Evolutionary conservation across 371 early-diverging fungal species (phyloP), one percentile per base, ranked within the genome.

Genomic region (Parasitella parasitica): DNA sequence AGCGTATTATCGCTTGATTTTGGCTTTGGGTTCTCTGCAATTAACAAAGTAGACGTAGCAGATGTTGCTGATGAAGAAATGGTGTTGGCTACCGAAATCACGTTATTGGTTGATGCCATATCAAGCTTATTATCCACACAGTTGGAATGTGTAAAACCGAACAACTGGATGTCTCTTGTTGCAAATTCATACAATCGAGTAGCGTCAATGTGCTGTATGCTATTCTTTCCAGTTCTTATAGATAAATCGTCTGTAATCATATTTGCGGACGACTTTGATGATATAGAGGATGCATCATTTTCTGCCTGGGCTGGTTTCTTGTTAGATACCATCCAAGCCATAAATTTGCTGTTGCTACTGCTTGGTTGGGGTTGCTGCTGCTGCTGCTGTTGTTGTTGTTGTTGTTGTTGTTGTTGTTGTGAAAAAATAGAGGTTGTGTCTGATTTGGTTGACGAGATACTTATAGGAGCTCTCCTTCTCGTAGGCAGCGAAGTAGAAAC

Each of bases 101-200:
- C 15, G 24, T 63, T 20, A 32, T 28, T 50, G 0, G 59, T 54
- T 0, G 52, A 20, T 12, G 53, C 34, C 3, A 34, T 16, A 2
- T 37, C 43, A n/a, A 41, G 20, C 8, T 26, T 46, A 5, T 9
- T 43, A 16, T 34, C 41, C 3, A 11, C 18, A 43, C 26, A 26
- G 13, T 13, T 26, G 7, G 43, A 8, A 6, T 18, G 22, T 3
- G 20, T 24, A n/a, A 32, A 51, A 0, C 55, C 57, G 30, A 61
- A 61, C 0, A 35, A 16, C 15, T 54, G 46, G 2, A 66, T 53
- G 24, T 69, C 68, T 15, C 64, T 56, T 8, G 70, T 69, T 6
- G 80, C 61, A 53, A 57, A 71, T 6, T 57, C 57, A 34, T 67
- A 67, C 35, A 79, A 22, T n/a, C 71, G 72, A 7, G 55, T 41